phyloP scores from a whole-genome alignment of 371 early-diverging fungal genomes.

The Mucor irregularis region DNA sequence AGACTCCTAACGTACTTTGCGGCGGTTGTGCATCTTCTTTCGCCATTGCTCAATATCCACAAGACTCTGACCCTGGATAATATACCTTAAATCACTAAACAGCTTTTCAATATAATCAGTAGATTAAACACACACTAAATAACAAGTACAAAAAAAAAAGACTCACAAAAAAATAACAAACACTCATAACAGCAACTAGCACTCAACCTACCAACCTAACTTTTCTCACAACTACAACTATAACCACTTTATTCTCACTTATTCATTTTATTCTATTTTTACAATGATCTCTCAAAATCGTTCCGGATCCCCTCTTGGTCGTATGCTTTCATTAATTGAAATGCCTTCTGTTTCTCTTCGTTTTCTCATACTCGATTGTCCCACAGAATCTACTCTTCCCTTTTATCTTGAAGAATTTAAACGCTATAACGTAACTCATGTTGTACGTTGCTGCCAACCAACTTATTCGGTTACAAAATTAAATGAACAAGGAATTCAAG shows the following conservation, averaged over 20 bases:
- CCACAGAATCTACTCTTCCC: constrained; percentile 79
- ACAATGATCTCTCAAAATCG: constrained; percentile 35
- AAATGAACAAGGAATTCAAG: constrained; percentile 55
- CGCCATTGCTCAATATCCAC: constrained; percentile 23
- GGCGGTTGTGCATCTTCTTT: constrained; percentile 21
- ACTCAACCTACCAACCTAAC: neutral
- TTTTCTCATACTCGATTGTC: constrained; percentile 91
- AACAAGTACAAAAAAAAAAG: neutral
- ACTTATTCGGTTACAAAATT: constrained; percentile 80
- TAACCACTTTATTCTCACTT: neutral
- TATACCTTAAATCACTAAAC: neutral
- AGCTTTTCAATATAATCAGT: no score
- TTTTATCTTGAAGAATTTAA: constrained; percentile 81
- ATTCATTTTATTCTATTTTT: neutral
- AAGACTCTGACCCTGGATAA: constrained; percentile 31
- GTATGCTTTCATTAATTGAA: constrained; percentile 64
- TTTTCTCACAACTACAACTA: neutral
- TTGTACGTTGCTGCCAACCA: constrained; percentile 84
- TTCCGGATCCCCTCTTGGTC: constrained; percentile 48
- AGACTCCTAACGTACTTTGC: constrained; percentile 30
- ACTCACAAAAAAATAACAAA: neutral
- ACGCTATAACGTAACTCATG: constrained; percentile 74
- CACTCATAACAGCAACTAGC: neutral
- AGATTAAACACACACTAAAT: neutral
- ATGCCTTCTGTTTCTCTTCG: constrained; percentile 52